These are phyloP conservation scores for Piper longum DNA, from an alignment of 164 flowering plant species.

Conservation along the genomic window DNA sequence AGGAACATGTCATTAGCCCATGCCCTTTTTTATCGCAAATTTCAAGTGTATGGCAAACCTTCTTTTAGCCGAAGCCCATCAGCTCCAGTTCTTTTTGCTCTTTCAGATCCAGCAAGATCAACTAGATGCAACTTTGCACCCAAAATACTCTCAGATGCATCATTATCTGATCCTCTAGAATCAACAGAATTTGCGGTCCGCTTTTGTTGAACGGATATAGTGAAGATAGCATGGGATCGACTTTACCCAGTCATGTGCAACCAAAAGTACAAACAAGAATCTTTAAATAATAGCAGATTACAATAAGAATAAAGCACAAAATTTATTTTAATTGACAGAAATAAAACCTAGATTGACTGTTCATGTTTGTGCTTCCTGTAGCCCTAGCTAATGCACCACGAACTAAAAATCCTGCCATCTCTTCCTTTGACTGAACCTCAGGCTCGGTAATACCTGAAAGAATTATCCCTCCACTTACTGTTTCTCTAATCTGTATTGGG, in stretches of 20 bases:
- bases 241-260: slow-evolving; percentile 18
- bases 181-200: slow-evolving; percentile 11
- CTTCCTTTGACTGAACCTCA: slow-evolving; percentile 72
- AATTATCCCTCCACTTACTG: slow-evolving; percentile 75
- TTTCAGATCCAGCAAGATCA: slow-evolving; percentile 95
- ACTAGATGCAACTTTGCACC: slow-evolving; percentile 91
- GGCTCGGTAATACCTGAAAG: slow-evolving; percentile 92
- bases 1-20: not conserved
- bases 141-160: slow-evolving; percentile 55
- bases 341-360: slow-evolving; percentile 81
- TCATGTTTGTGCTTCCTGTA: slow-evolving; percentile 97
- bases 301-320: not conserved
- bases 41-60: slow-evolving; percentile 28
- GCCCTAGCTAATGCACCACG: slow-evolving; percentile 86
- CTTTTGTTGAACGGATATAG: slow-evolving; percentile 89
- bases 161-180: slow-evolving; percentile 27
- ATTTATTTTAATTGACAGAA: not conserved
- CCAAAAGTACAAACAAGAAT: not conserved
- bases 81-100: slow-evolving; percentile 93
- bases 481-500: slow-evolving; percentile 94
- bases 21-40: not conserved
- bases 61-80: slow-evolving; percentile 91
- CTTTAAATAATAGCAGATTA: not conserved
- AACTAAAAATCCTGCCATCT: slow-evolving; percentile 67
- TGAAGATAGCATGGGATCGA: slow-evolving; percentile 99